Conservation (phyloP, 495 filamentous ascomycete species). For the Cercophora newfieldiana region DNA sequence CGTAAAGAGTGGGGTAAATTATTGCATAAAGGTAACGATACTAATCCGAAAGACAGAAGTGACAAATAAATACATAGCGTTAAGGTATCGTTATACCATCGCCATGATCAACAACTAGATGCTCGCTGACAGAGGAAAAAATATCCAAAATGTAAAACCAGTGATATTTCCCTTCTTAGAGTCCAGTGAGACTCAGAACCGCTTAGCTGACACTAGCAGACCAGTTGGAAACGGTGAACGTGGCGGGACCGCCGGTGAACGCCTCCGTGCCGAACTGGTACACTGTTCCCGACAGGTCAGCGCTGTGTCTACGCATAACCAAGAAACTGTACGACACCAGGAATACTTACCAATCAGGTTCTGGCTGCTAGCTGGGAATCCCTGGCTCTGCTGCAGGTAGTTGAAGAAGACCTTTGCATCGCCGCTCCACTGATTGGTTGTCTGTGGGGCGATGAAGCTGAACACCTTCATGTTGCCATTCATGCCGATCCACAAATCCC, state of each 20-base stretch:
- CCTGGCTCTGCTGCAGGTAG: constrained; percentile 38
- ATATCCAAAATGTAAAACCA: neutral
- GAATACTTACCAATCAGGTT: constrained; percentile 47
- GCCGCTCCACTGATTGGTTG: constrained; percentile 35
- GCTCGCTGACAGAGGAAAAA: neutral
- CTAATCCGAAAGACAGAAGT: neutral
- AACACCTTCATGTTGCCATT: constrained; percentile 45
- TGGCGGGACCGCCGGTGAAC: constrained; percentile 34
- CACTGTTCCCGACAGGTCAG: constrained; percentile 27
- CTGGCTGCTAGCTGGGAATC: constrained; percentile 42
- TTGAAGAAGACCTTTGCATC: constrained; percentile 49
- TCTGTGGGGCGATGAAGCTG: constrained; percentile 43
- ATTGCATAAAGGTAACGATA: neutral
- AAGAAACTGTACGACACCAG: neutral
- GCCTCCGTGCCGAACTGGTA: constrained; percentile 50
- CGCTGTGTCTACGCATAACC: neutral
- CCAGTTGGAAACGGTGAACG: neutral
- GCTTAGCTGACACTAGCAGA: constrained; percentile 6
- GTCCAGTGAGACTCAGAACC: neutral
- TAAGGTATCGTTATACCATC: neutral
- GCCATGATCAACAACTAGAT: neutral
- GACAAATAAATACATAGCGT: neutral
- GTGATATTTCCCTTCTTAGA: neutral
- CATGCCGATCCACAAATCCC: constrained; percentile 41
- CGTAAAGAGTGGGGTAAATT: too few species aligned